Conservation (phyloP, 371 early-diverging fungal species). For the Mucor indicus region DNA sequence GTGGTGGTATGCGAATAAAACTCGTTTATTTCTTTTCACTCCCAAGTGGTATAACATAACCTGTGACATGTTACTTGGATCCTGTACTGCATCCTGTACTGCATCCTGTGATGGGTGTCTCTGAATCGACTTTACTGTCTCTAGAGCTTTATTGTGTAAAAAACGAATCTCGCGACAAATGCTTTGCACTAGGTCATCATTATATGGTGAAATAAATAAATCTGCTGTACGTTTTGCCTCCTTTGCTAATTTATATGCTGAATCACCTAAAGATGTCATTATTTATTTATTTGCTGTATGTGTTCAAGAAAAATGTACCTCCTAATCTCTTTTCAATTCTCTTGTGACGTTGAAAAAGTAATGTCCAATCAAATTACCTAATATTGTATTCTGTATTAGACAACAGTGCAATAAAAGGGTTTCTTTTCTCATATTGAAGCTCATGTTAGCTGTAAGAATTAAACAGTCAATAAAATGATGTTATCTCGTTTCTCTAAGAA, state of each 20-base stretch:
- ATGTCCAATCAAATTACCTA: no score
- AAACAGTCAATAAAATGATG: no score
- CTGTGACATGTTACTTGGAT: conserved; percentile 33
- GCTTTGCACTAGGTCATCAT: conserved; percentile 79
- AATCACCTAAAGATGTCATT: conserved; percentile 22
- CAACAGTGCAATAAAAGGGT: no score
- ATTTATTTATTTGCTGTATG: neutral
- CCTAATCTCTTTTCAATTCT: no score
- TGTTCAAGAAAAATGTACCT: no score
- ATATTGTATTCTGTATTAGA: no score
- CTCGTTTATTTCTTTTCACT: conserved; percentile 78
- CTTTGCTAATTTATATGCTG: conserved; percentile 70
- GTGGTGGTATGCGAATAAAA: conserved; percentile 86
- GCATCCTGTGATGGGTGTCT: neutral
- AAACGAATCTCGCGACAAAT: conserved; percentile 75
- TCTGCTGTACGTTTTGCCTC: conserved; percentile 81
- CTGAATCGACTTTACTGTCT: conserved; percentile 27
- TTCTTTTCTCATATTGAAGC: no score
- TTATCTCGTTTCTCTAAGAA: no score
- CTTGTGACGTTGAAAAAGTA: no score
- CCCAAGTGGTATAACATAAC: conserved; percentile 56
- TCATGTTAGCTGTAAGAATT: no score
- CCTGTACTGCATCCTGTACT: neutral
- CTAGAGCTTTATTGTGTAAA: conserved; percentile 41
- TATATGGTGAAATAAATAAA: conserved; percentile 70